These are phyloP conservation scores for Macrolepiota albuminosa DNA, from an alignment of 768 basidiomycete genomes.

Conservation along the genomic window DNA sequence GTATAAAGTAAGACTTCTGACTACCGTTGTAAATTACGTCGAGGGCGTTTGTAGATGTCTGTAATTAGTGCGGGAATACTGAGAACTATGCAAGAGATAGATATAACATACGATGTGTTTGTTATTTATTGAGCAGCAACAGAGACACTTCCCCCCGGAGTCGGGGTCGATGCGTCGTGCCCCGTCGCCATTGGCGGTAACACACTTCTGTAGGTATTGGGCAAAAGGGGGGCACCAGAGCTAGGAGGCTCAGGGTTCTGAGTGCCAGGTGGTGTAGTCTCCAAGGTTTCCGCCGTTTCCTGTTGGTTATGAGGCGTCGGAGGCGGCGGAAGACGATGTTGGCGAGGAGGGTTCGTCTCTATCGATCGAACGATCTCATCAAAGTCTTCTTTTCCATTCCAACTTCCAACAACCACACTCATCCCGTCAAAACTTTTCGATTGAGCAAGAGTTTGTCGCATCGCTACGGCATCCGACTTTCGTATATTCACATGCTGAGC, in stretches of 20 bases:
- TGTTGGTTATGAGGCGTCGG: constrained; percentile 17
- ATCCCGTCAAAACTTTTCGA: constrained; percentile 62
- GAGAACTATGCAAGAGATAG: neutral
- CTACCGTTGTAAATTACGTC: neutral
- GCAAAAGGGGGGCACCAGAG: constrained; percentile 45
- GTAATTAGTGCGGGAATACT: neutral
- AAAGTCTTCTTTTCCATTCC: constrained; percentile 63
- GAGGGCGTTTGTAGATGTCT: neutral
- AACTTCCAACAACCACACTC: constrained; percentile 43
- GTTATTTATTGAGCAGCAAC: constrained; percentile 1
- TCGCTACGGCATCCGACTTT: constrained; percentile 53
- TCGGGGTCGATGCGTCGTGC: constrained; percentile 43
- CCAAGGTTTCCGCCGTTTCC: constrained; percentile 17
- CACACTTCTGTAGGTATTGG: constrained; percentile 31
- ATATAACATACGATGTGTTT: neutral
- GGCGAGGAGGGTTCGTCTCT: constrained; percentile 36
- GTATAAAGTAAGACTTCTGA: neutral
- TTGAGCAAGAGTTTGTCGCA: constrained; percentile 48
- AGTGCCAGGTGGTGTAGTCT: constrained; percentile 46
- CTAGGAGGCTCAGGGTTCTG: constrained; percentile 57
- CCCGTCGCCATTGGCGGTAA: constrained; percentile 37
- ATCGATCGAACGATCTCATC: constrained; percentile 49
- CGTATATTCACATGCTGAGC: constrained; percentile 50
- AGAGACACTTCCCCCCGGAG: constrained; percentile 23
- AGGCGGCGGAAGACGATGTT: constrained; percentile 25